Evolutionary conservation across 2,329 filamentous ascomycete genomes (phyloP), one percentile per base, ranked within the genome.

Genomic region (Aspergillus intermedius): DNA sequence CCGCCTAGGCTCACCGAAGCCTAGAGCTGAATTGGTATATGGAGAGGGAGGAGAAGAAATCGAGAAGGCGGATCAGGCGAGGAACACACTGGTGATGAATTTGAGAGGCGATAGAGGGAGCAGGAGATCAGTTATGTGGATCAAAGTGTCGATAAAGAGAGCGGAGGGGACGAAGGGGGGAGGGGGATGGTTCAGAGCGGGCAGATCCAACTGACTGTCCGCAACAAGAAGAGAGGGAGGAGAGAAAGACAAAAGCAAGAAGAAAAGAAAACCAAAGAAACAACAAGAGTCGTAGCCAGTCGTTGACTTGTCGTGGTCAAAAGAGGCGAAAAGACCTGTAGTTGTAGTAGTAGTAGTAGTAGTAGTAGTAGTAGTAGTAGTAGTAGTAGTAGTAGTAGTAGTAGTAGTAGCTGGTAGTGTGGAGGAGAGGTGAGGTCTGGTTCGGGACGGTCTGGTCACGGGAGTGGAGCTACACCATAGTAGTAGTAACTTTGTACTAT

Each of bases 261-360:
- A 49, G 40, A 54, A 51, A 47, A 42, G 40, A 23, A 30, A 50
- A 49, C 39, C 53, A 51, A 47, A 42, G 40, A 23, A 25, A 40
- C 46, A 32, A 51, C 46, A 45, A 30, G 25, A 12, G 10, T 30
- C 25, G 25, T 30, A 30, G 25, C 12, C 25, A 30, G 25, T 30
- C 25, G 25, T 30, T 30, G 25, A 30, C 25, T 30, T 30, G 25
- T 30, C 10, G 25, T 30, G 10, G 25, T 30, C 25, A 49, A 42
- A 48, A 46, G 49, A 44, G 46, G 48, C 40, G 15, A 39, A 42
- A 39, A 42, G 39, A 34, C 25, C 21, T 22, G 21, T 22, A 22
- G 21, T 22, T 2, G 21, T 22, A 22, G 21, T 22, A 22, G 21
- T n/a, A 22, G 21, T 22, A 22, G 21, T 22, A 22, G 21, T 22